These are phyloP conservation scores for Mucor circinelloides DNA, from an alignment of 371 early-diverging fungal species.

Conservation along the genomic window DNA sequence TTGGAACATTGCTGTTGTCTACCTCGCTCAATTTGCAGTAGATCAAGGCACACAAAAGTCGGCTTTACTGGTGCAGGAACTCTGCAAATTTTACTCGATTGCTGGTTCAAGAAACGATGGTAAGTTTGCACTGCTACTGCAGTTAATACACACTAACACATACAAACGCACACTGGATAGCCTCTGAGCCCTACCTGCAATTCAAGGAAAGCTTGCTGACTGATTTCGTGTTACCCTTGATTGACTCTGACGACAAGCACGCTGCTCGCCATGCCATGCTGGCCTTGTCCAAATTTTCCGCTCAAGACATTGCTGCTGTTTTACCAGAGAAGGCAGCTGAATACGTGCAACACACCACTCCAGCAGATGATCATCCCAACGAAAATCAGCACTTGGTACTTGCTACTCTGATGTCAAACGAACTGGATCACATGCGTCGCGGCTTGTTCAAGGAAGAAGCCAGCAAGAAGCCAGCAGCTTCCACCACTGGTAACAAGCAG, in stretches of 20 bases:
- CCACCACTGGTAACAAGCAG: not conserved
- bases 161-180: constrained; percentile 18
- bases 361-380: constrained; percentile 22
- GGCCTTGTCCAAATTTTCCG: constrained; percentile 50
- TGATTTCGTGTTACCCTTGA: constrained; percentile 43
- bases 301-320: constrained; percentile 43
- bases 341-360: constrained; percentile 32
- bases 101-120: constrained; percentile 57
- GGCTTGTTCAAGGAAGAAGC: constrained; percentile 56
- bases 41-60: constrained; percentile 12
- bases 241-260: constrained; percentile 29
- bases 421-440: constrained; percentile 61
- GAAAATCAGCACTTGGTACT: constrained; percentile 37
- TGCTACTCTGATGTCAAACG: constrained; percentile 53
- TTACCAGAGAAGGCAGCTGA: constrained; percentile 52
- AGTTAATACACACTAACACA: not conserved
- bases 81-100: constrained; percentile 53
- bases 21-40: constrained; percentile 53
- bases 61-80: constrained; percentile 19
- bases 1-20: constrained; percentile 54
- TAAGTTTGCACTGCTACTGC: constrained; percentile 31
- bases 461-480: not conserved
- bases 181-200: constrained; percentile 52
- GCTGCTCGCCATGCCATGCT: constrained; percentile 37
- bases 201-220: constrained; percentile 46